phyloP scores from a whole-genome alignment of 2,329 filamentous ascomycete genomes.

The Magnaporthales sp. region DNA sequence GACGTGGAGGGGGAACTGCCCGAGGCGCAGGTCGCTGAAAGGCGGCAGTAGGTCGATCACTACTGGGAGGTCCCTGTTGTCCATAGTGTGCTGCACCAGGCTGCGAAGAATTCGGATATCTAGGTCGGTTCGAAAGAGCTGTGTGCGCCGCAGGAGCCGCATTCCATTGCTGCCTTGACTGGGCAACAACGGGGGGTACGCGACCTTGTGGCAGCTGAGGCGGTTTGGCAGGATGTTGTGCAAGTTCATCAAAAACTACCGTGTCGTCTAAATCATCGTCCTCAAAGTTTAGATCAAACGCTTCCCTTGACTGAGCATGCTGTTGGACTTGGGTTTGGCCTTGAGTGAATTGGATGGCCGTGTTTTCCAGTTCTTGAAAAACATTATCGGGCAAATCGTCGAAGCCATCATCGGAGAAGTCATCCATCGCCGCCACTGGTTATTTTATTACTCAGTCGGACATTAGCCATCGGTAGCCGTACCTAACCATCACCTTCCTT shows the following conservation, averaged over 20 bases:
- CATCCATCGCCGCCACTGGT: constrained; percentile 32
- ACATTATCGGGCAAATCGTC: constrained; percentile 49
- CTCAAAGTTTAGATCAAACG: constrained; percentile 33
- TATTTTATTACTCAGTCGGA: not conserved
- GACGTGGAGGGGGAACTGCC: constrained; percentile 5
- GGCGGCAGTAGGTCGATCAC: not conserved
- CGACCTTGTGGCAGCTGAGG: constrained; percentile 22
- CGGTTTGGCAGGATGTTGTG: constrained; percentile 28
- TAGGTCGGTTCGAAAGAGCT: constrained; percentile 6
- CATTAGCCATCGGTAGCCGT: not conserved
- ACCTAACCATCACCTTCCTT: too few relatives aligned
- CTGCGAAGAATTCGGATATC: constrained; percentile 9
- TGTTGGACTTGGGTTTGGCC: constrained; percentile 24
- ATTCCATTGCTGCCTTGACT: constrained; percentile 14
- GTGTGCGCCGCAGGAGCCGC: constrained; percentile 7
- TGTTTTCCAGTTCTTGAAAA: constrained; percentile 54
- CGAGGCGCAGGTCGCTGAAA: constrained; percentile 8
- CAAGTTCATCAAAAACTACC: constrained; percentile 40
- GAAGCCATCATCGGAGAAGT: constrained; percentile 56
- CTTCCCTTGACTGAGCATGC: not conserved
- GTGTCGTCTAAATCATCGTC: constrained; percentile 51
- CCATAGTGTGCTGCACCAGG: not conserved
- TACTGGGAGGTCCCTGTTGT: not conserved
- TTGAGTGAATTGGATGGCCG: constrained; percentile 54
- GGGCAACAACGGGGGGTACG: constrained; percentile 9